phyloP scores from a whole-genome alignment of 805 yeast species.

The Starmerella scarabaei region DNA sequence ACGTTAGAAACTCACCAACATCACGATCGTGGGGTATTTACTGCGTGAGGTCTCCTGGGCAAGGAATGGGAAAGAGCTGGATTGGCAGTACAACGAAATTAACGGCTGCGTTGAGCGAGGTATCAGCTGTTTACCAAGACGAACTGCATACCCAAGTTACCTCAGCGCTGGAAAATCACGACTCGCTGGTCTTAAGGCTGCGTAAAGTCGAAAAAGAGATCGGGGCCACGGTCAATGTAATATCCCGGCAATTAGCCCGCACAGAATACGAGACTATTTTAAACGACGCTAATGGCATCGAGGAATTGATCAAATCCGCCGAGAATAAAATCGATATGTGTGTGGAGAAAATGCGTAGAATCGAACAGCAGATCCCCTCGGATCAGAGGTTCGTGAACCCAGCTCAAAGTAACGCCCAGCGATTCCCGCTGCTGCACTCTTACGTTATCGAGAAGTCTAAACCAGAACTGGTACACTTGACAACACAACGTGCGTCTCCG shows the following conservation, averaged over 20 bases:
- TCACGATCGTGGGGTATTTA: too few species aligned
- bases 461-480: not conserved
- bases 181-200: conserved; percentile 4
- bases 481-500: conserved; percentile 1
- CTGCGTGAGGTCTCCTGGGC: too few species aligned
- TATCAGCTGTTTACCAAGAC: conserved; percentile 2
- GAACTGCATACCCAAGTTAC: conserved; percentile 5
- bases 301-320: conserved; percentile 1
- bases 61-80: conserved; percentile 6
- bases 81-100: conserved; percentile 8
- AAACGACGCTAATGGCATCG: conserved; percentile 2
- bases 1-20: too few species aligned
- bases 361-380: conserved; percentile 5
- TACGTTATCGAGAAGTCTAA: not conserved
- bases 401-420: conserved; percentile 1
- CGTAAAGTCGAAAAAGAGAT: conserved; percentile 10
- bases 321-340: conserved; percentile 6
- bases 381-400: conserved; percentile 5
- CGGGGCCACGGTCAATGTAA: not conserved
- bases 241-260: conserved; percentile 1
- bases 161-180: conserved; percentile 6
- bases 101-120: conserved; percentile 2
- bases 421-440: conserved; percentile 3
- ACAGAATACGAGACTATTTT: conserved; percentile 1
- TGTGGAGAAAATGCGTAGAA: conserved; percentile 1